Evolutionary conservation across 768 basidiomycete species (phyloP).

Genomic region (Candolleomyces efflorescens): DNA sequence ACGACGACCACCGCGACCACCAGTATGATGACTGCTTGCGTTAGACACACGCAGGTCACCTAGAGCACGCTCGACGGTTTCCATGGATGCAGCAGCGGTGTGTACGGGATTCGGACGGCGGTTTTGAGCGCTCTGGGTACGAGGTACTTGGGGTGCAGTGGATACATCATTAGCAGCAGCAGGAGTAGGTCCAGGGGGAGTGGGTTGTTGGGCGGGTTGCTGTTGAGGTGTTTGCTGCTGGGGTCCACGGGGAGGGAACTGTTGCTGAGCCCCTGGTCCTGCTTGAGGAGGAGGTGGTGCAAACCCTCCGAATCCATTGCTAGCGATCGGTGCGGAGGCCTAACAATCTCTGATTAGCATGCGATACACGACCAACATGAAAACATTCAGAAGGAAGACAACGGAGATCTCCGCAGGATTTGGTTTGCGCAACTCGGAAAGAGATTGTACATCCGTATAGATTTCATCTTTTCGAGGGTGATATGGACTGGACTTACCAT

Average conservation of each 20-base stretch:
- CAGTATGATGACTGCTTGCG: slow-evolving; percentile 15
- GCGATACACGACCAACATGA: slow-evolving; percentile 22
- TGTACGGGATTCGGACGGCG: slow-evolving; percentile 49
- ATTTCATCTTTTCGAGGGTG: too few relatives aligned
- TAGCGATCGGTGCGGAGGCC: slow-evolving; percentile 42
- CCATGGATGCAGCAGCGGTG: slow-evolving; percentile 69
- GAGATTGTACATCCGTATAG: slow-evolving; percentile 21
- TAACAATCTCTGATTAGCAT: slow-evolving; percentile 46
- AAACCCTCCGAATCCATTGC: not conserved
- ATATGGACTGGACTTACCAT: slow-evolving; percentile 38
- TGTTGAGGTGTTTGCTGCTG: slow-evolving; percentile 12
- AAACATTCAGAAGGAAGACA: not conserved
- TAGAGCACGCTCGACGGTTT: slow-evolving; percentile 57
- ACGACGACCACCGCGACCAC: slow-evolving; percentile 23
- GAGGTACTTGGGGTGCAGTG: not conserved
- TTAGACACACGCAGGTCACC: slow-evolving; percentile 46
- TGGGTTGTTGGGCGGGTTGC: slow-evolving; percentile 12
- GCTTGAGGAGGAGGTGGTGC: slow-evolving; percentile 15
- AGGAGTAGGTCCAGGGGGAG: not conserved
- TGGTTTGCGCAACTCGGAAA: slow-evolving; percentile 2
- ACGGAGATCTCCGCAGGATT: not conserved
- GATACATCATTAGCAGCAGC: not conserved
- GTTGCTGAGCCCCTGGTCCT: slow-evolving; percentile 12
- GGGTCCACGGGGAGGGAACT: slow-evolving; percentile 21
- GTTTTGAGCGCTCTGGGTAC: slow-evolving; percentile 10